Conservation (phyloP, 2,329 filamentous ascomycete species). For the Diaporthe amygdali region DNA sequence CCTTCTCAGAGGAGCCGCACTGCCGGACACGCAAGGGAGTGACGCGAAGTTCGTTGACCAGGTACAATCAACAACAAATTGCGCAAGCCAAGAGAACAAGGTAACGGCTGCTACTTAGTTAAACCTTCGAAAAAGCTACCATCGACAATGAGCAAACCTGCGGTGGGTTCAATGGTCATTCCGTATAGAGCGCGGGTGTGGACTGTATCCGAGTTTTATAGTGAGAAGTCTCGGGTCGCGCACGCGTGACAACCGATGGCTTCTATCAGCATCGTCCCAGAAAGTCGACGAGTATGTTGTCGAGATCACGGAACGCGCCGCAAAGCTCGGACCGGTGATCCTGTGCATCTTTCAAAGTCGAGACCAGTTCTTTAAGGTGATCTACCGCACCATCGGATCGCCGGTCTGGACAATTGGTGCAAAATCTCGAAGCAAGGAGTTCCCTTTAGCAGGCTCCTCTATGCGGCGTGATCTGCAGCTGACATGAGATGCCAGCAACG, state of each 20-base stretch:
- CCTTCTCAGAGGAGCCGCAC: conserved; percentile 5
- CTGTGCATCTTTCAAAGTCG: neutral
- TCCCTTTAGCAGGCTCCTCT: neutral
- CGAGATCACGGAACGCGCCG: neutral
- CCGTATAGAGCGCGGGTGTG: neutral
- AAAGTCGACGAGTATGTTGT: neutral
- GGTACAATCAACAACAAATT: neutral
- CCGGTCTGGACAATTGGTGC: neutral
- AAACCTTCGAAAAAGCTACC: neutral
- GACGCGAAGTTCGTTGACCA: neutral
- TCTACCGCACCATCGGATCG: conserved; percentile 5
- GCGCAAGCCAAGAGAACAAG: neutral
- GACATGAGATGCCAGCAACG: neutral
- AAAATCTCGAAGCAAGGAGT: conserved; percentile 3
- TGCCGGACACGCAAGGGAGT: neutral
- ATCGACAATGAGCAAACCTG: neutral
- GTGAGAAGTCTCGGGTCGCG: neutral
- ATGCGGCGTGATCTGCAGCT: neutral
- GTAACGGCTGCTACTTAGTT: neutral
- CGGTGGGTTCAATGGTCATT: neutral
- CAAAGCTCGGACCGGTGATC: conserved; percentile 17
- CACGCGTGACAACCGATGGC: neutral
- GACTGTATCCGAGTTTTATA: neutral
- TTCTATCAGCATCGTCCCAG: neutral
- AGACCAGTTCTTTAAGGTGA: conserved; percentile 11